Evolutionary conservation across 1,139 yeast genomes (phyloP), one percentile per base, ranked within the genome.

Genomic region (Saccharomyces pastorianus): DNA sequence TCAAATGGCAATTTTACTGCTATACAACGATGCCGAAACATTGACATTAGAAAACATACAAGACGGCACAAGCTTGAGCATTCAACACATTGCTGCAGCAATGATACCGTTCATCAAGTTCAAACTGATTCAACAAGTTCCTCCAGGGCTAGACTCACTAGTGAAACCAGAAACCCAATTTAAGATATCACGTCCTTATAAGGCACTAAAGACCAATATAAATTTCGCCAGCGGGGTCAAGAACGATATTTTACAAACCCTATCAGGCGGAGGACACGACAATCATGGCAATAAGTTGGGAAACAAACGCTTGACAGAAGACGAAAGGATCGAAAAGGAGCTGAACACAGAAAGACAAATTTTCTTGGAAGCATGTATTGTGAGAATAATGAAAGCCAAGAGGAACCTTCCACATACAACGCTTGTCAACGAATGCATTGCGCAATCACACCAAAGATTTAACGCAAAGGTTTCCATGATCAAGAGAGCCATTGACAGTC

Each of bases 351-450:
- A 90, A 57, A 82, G 98, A 64, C 88, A 85, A 74, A 82, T 87
- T 67, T 85, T 85, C 73, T 77, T 93, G 64, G 88, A 90, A 67
- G 96, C 98, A 1, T 88, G 96, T 65, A 89, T 93, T 72, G 99
- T 93, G 49, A 81, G 99, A 65, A 88, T 93, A 65, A 93, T 93
- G 98, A 93, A 93, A 74, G 91, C 96, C 1, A 81, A 97, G 66
- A 87, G 90, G 71, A 78, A 77, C 51, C 76, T 89, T 63, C 82
- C 83, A 59, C 97, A 90, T 68, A 86, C 85, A 51, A 84, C 84
- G 53, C 78, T 93, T 65, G 84, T 91, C 52, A 89, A 87, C 62
- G 98, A 93, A 70, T 95, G 93, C 44, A 84, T 89, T 62, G 87
- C 89, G 54, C 96, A 89, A 69, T 82, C 96, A 5, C 84, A 83